These are phyloP conservation scores for Capsicum baccatum DNA, from an alignment of 257 asterid species.

Conservation along the genomic window DNA sequence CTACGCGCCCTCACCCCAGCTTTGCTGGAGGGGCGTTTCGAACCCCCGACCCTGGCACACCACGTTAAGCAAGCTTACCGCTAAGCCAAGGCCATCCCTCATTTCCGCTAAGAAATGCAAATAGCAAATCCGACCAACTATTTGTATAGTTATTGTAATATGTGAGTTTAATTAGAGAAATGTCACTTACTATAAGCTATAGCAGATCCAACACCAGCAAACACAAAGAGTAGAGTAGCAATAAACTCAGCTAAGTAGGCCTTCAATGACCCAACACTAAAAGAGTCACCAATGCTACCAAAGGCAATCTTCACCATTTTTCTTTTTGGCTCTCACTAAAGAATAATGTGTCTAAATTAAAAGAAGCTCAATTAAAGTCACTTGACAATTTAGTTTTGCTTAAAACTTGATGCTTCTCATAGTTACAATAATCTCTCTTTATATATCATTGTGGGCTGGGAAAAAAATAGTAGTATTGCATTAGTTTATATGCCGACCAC, in stretches of 20 bases:
- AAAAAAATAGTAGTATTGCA: constrained; percentile 15
- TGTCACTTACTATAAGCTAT: constrained; percentile 61
- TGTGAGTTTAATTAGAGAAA: too few relatives aligned
- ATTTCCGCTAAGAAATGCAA: too few relatives aligned
- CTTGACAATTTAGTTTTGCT: not conserved
- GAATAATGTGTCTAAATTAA: not conserved
- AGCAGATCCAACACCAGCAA: constrained; percentile 92
- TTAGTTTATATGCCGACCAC: constrained; percentile 51
- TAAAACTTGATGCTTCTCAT: constrained; percentile 28
- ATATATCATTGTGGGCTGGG: constrained; percentile 42
- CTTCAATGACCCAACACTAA: constrained; percentile 53
- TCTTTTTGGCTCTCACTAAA: not conserved
- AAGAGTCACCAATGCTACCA: constrained; percentile 75
- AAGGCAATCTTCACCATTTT: constrained; percentile 70
- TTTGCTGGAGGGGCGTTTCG: too few relatives aligned
- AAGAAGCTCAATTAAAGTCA: not conserved
- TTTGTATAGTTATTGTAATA: too few relatives aligned
- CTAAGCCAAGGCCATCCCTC: too few relatives aligned
- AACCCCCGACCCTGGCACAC: too few relatives aligned
- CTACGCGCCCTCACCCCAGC: too few relatives aligned
- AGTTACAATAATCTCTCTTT: constrained; percentile 33
- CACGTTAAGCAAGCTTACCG: too few relatives aligned
- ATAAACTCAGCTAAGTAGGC: constrained; percentile 67
- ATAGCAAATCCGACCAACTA: too few relatives aligned
- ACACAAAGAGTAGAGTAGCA: constrained; percentile 73